A percentile compares a stretch with the other conserved stretches of the same genome.
These are phyloP conservation scores for Coprinopsis strossmayeri DNA, from an alignment of 768 basidiomycete genomes.

Conservation along the genomic window DNA sequence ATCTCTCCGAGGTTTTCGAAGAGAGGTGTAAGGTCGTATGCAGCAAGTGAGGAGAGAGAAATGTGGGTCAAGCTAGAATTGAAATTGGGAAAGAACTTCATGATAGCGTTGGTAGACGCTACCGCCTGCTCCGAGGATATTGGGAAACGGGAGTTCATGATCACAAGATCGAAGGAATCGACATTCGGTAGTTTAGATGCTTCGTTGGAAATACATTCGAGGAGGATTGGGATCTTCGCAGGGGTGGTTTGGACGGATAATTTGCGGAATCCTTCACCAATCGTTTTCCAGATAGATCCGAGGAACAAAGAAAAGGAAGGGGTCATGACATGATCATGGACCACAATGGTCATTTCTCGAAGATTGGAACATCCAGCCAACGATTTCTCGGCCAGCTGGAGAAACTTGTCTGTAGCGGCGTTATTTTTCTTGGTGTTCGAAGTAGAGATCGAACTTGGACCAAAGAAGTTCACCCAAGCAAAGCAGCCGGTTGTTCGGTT, in stretches of 20 bases:
- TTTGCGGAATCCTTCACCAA: conserved; percentile 16
- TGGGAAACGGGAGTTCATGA: conserved; percentile 11
- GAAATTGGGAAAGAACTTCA: background rate
- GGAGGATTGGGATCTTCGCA: conserved; percentile 16
- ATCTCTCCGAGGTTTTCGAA: background rate
- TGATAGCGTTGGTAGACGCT: background rate
- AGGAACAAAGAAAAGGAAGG: conserved; percentile 16
- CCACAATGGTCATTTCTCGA: conserved; percentile 18
- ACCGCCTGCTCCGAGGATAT: background rate
- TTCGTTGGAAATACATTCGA: conserved; percentile 11
- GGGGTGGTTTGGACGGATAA: conserved; percentile 20
- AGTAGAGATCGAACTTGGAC: too few species aligned
- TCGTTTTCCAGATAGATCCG: conserved; percentile 14
- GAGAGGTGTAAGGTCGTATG: conserved; percentile 8
- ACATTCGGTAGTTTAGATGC: conserved; percentile 11
- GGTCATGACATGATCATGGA: conserved; percentile 20
- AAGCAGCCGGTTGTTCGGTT: background rate
- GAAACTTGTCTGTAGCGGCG: conserved; percentile 6
- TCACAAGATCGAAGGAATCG: conserved; percentile 10
- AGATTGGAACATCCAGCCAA: conserved; percentile 15
- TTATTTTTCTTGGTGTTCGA: background rate
- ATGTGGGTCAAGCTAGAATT: background rate
- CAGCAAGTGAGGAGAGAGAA: background rate
- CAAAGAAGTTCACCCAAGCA: background rate
- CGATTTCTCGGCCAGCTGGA: conserved; percentile 11